These are phyloP conservation scores for Spirogloea muscicola DNA, from an alignment of 139 green algal genomes.

Conservation along the genomic window DNA sequence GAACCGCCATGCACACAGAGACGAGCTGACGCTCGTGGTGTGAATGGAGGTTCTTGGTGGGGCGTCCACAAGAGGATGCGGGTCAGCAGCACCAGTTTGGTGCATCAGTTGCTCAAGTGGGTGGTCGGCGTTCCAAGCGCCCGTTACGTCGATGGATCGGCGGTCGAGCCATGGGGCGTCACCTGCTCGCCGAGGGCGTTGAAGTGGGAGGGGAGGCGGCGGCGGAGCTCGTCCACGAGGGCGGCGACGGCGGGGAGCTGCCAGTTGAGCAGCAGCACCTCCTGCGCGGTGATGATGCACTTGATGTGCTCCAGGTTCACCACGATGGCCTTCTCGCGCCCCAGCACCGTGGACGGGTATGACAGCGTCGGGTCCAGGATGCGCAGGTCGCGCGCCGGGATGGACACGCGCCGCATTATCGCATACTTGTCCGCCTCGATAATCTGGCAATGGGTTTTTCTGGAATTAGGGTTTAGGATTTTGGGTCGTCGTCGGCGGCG, in stretches of 20 bases:
- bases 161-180: neutral
- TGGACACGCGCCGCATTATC: slow-evolving; percentile 24
- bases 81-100: too few relatives aligned
- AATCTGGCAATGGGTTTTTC: too few relatives aligned
- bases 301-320: slow-evolving; percentile 46
- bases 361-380: slow-evolving; percentile 30
- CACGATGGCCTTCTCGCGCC: slow-evolving; percentile 40
- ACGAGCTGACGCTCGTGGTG: too few relatives aligned
- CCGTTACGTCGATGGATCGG: too few relatives aligned
- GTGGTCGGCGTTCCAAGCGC: too few relatives aligned
- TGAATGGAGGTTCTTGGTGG: too few relatives aligned
- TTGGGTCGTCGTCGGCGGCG: too few relatives aligned
- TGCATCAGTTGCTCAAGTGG: neutral
- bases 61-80: too few relatives aligned
- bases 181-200: slow-evolving; percentile 16
- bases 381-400: slow-evolving; percentile 38
- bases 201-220: slow-evolving; percentile 20
- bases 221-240: slow-evolving; percentile 28
- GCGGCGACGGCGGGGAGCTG: neutral
- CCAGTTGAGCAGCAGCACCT: slow-evolving; percentile 40
- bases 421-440: slow-evolving; percentile 42
- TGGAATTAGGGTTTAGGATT: too few relatives aligned
- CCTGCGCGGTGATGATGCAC: slow-evolving; percentile 24
- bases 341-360: slow-evolving; percentile 46
- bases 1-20: too few relatives aligned